Conservation (phyloP, 1,139 yeast species). For the Kodamaea alishanica region DNA sequence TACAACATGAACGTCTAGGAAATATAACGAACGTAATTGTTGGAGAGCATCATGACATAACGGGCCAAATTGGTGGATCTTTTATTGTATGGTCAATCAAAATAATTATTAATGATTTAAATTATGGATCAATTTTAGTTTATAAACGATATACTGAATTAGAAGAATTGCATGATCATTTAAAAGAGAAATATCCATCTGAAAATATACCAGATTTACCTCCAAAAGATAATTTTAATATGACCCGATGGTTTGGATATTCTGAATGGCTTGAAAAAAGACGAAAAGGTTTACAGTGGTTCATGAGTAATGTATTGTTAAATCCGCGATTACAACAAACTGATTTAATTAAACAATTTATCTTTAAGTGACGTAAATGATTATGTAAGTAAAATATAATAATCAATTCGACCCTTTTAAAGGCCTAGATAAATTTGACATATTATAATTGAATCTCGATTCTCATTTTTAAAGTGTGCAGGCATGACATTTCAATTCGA, state of each 20-base stretch:
- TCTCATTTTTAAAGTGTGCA: neutral
- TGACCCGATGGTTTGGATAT: conserved; percentile 47
- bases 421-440: neutral
- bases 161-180: conserved; percentile 40
- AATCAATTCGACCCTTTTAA: neutral
- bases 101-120: conserved; percentile 39
- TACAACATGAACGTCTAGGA: conserved; percentile 2
- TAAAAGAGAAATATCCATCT: conserved; percentile 38
- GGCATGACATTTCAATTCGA: neutral
- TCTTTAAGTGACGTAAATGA: conserved; percentile 17
- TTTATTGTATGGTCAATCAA: conserved; percentile 49
- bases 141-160: conserved; percentile 68
- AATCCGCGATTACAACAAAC: conserved; percentile 57
- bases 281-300: conserved; percentile 70
- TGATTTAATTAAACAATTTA: conserved; percentile 48
- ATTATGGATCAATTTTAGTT: conserved; percentile 46
- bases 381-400: neutral
- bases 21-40: conserved; percentile 38
- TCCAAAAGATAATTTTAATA: conserved; percentile 50
- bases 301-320: conserved; percentile 61
- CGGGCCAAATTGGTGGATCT: conserved; percentile 36
- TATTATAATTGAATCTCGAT: neutral
- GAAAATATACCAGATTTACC: conserved; percentile 61
- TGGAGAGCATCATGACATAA: conserved; percentile 36
- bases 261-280: conserved; percentile 55